Percentiles rank a stretch among this genome's conserved stretches.
Evolutionary conservation across 768 basidiomycete species (phyloP).

Genomic region (Boletus tylopilopsis): DNA sequence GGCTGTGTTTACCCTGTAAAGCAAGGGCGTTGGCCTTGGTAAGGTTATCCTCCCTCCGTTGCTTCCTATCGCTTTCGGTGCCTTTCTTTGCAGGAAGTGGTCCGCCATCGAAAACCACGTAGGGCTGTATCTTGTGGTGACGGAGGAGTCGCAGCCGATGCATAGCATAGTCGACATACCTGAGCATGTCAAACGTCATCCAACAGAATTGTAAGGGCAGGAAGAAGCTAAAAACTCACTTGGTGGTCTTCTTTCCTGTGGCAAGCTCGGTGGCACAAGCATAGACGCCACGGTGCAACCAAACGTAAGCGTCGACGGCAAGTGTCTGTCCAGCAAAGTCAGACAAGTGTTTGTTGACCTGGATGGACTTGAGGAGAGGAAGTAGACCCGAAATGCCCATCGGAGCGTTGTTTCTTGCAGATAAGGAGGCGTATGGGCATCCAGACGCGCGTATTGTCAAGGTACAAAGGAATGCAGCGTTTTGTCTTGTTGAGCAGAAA

Average conservation of each 20-base stretch:
- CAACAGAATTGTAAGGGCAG: background rate
- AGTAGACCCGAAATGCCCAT: constrained; percentile 95
- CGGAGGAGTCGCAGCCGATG: constrained; percentile 81
- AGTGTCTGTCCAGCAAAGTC: constrained; percentile 82
- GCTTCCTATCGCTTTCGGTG: constrained; percentile 79
- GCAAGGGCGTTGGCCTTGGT: constrained; percentile 68
- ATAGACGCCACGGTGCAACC: constrained; percentile 87
- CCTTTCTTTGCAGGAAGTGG: constrained; percentile 91
- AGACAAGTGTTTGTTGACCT: constrained; percentile 70
- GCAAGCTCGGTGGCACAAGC: constrained; percentile 90
- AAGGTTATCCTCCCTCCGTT: constrained; percentile 72
- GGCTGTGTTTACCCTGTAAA: constrained; percentile 70
- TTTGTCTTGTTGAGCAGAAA: background rate
- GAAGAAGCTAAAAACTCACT: constrained; percentile 46
- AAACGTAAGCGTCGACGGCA: constrained; percentile 94
- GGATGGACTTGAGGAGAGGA: constrained; percentile 87
- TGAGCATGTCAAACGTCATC: constrained; percentile 29
- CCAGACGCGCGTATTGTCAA: constrained; percentile 3
- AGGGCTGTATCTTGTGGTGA: constrained; percentile 82
- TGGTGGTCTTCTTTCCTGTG: constrained; percentile 75
- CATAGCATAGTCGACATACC: constrained; percentile 98
- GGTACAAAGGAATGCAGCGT: background rate
- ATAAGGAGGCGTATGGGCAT: background rate
- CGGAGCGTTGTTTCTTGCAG: background rate
- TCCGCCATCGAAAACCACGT: constrained; percentile 95